These are phyloP conservation scores for Sporothrix phasma DNA, from an alignment of 2,329 filamentous ascomycete species.

Conservation along the genomic window DNA sequence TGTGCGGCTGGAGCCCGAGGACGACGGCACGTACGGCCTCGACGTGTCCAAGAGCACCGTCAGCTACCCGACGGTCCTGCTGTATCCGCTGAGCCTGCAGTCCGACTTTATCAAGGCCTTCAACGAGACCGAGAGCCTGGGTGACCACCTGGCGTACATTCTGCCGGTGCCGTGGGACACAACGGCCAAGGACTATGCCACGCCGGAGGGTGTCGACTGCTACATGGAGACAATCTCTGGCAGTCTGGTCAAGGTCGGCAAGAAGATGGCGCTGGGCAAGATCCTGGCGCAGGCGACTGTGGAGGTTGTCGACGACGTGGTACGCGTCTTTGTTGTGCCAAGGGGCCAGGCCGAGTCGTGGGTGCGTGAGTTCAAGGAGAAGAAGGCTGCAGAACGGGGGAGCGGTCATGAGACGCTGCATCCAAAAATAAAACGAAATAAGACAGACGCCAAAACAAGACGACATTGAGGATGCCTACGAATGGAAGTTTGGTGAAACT, in stretches of 20 bases:
- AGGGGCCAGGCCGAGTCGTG: conserved; percentile 59
- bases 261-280: conserved; percentile 68
- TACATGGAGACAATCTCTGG: conserved; percentile 77
- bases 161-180: conserved; percentile 81
- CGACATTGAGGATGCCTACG: not conserved
- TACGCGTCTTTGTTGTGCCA: conserved; percentile 76
- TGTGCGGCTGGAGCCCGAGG: conserved; percentile 51
- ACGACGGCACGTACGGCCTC: conserved; percentile 40
- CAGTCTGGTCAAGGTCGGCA: conserved; percentile 80
- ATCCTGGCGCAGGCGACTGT: conserved; percentile 62
- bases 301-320: conserved; percentile 77
- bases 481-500: not conserved
- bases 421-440: no score
- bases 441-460: not conserved
- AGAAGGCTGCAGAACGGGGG: conserved; percentile 45
- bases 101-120: conserved; percentile 88
- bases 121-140: conserved; percentile 62
- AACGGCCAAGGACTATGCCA: conserved; percentile 57
- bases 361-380: conserved; percentile 74
- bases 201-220: conserved; percentile 59
- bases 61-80: conserved; percentile 65
- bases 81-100: conserved; percentile 76
- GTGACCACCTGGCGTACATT: conserved; percentile 73
- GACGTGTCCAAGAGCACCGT: conserved; percentile 63
- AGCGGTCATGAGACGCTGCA: no score